Base-by-base conservation (phyloP, 2,329 filamentous ascomycete species). In the Paramyrothecium sp. region DNA sequence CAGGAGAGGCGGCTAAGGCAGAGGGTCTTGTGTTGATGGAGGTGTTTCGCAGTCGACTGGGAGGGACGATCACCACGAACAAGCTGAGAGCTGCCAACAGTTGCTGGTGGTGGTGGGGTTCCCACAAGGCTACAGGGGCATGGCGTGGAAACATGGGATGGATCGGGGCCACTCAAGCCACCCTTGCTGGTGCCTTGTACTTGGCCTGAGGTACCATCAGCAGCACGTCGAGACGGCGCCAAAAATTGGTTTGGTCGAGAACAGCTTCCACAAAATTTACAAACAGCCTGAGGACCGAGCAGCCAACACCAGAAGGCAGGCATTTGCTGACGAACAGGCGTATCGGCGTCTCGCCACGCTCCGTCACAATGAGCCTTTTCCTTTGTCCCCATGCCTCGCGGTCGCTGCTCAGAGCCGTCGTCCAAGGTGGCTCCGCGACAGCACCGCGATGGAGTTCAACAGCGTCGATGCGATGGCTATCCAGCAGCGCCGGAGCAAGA, bases 361-460 rank as follows among this genome's bases (percentile, higher is more conserved):
- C 54, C 30, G 41, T 60, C 60, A 59, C 56, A 52, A 70, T 70
- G 69, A 71, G 66, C 52, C 59, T 66, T 51, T 65, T 70, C 54
- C 60, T 56, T 23, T 68, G 63, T 52, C 65, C 65, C 57, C 65
- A 68, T 63, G 67, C 68, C 53, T 66, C 70, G 41, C 64, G 69
- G 58, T 60, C 67, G 55, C 60, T 73, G 58, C 56, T 72, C 59
- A 65, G 69, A 48, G 59, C 60, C 44, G 67, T 64, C 57, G 63
- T 67, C 10, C 65, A 69, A 23, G 63, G 63, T 54, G 56, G 67
- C 56, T 62, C 60, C 38, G 44, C 44, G 12, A 46, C 56, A n/a
- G 21, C 61, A 10, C 20, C 44, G 44, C 44, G 44, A 61, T 26
- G 58, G 63, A n/a, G 64, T 63, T 54, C 33, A 16, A 38, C 33